Percentiles rank a stretch among this genome's conserved stretches.
These are phyloP conservation scores for Fusarium praegraminearum DNA, from an alignment of 2,329 filamentous ascomycete species.

Conservation along the genomic window DNA sequence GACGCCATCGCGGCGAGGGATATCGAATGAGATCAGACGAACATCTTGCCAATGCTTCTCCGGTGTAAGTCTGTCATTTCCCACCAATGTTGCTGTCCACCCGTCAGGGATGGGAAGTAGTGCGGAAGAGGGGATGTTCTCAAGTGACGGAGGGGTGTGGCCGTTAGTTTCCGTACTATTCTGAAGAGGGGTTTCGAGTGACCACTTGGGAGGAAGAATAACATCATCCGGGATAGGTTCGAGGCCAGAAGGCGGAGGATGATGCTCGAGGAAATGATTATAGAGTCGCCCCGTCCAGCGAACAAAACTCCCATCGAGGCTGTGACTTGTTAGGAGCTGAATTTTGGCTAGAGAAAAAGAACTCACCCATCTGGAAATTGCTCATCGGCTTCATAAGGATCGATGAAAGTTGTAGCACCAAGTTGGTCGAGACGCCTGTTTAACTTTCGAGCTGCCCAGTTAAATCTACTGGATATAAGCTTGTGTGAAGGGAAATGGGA, in stretches of 20 bases:
- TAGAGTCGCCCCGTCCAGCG: constrained; percentile 80
- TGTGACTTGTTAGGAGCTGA: constrained; percentile 51
- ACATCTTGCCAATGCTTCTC: constrained; percentile 92
- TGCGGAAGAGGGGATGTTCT: constrained; percentile 47
- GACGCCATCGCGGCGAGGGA: constrained; percentile 49
- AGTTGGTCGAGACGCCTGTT: constrained; percentile 86
- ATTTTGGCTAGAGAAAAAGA: too few species aligned
- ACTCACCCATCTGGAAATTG: constrained; percentile 90
- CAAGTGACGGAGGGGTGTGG: constrained; percentile 16
- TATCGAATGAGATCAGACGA: constrained; percentile 75
- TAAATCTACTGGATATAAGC: constrained; percentile 70
- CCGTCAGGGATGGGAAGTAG: constrained; percentile 69
- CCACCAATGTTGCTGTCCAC: constrained; percentile 67
- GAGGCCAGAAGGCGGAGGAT: constrained; percentile 75
- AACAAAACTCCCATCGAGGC: constrained; percentile 84
- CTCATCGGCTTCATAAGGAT: constrained; percentile 89
- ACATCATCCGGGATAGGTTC: constrained; percentile 79
- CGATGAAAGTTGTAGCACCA: constrained; percentile 80
- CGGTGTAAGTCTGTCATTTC: constrained; percentile 82
- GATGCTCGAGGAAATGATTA: constrained; percentile 72
- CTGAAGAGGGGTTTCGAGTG: constrained; percentile 43
- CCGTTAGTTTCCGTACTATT: constrained; percentile 20
- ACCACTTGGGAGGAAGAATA: constrained; percentile 79
- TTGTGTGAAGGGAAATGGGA: neutral
- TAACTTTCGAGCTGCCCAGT: constrained; percentile 91